phyloP scores from a whole-genome alignment of 805 yeast genomes.

The Wickerhamiella alocasiicola region DNA sequence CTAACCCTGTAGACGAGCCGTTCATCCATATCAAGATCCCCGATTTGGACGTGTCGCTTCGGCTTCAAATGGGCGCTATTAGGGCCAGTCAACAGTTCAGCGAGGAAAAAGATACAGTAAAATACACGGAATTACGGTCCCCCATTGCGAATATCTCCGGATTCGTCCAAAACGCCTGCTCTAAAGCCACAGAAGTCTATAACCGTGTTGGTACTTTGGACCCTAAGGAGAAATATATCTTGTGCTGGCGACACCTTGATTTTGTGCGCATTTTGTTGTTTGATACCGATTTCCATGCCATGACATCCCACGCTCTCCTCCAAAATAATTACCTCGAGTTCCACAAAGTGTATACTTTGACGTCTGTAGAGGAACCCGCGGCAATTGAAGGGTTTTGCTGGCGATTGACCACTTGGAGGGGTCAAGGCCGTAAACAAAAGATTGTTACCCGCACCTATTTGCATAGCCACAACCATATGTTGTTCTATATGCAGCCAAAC shows the following conservation, averaged over 20 bases:
- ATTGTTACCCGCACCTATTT: conserved; percentile 50
- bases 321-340: conserved; percentile 48
- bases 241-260: conserved; percentile 51
- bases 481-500: conserved; percentile 44
- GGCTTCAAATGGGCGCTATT: neutral
- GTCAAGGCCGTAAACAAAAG: conserved; percentile 29
- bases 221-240: neutral
- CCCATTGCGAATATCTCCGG: conserved; percentile 15
- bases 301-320: conserved; percentile 34
- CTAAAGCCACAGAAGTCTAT: conserved; percentile 12
- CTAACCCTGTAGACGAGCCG: neutral
- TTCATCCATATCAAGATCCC: conserved; percentile 9
- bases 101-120: conserved; percentile 2
- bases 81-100: neutral
- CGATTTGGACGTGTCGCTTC: conserved; percentile 9
- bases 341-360: conserved; percentile 28
- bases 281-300: conserved; percentile 32
- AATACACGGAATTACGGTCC: conserved; percentile 12
- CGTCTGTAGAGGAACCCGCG: conserved; percentile 40
- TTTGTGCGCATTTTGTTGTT: conserved; percentile 58
- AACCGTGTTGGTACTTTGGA: neutral
- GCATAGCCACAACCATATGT: conserved; percentile 45
- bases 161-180: neutral
- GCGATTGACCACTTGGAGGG: conserved; percentile 41
- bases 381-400: conserved; percentile 76